Base-by-base conservation (phyloP, 495 filamentous ascomycete species). In the Friedmanniomyces simplex region DNA sequence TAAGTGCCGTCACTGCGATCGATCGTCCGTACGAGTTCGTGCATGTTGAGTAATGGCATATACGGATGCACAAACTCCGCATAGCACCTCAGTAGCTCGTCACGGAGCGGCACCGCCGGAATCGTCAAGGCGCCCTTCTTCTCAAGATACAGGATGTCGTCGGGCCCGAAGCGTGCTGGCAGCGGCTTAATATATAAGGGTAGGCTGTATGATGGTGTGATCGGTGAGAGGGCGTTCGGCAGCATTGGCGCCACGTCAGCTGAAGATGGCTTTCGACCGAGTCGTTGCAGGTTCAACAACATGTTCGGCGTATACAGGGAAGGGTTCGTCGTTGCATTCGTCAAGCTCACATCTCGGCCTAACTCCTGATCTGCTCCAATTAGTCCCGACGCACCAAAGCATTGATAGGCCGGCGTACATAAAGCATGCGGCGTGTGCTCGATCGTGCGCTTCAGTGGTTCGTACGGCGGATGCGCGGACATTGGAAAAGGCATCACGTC, bases 61-160 rank as follows among this genome's bases (percentile, higher is more conserved):
- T 84, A 91, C 1, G 87, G 86, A 63, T 94, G 82, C 6, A 91
- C 86, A 68, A 83, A 91, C 67, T 91, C 83, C 46, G 88, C 74
- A 65, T 87, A 91, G 36, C 79, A 78, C 57, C 80, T 78, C 7
- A 94, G 69, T 13, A 91, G 71, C 51, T 85, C 85, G 67, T 84
- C 85, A 63, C 88, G 83, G n/a, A 91, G 69, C 3, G 65, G 67
- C 21, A 75, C 71, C 26, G 81, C 76, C 0, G 88, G 88, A 8
- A 91, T 74, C 0, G 79, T 77, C 59, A 94, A 67, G 2, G 87
- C 88, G 0, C 85, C 86, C 70, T 90, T 90, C 60, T 74, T 77
- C 25, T 75, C 72, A 51, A 91, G 76, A 67, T 87, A 91, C 37
- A 80, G 75, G 52, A 89, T 75, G 69, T 91, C 88, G 57, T 89